Conservation (phyloP, 1,284 basidiomycete species). For the Chondrostereum purpureum region DNA sequence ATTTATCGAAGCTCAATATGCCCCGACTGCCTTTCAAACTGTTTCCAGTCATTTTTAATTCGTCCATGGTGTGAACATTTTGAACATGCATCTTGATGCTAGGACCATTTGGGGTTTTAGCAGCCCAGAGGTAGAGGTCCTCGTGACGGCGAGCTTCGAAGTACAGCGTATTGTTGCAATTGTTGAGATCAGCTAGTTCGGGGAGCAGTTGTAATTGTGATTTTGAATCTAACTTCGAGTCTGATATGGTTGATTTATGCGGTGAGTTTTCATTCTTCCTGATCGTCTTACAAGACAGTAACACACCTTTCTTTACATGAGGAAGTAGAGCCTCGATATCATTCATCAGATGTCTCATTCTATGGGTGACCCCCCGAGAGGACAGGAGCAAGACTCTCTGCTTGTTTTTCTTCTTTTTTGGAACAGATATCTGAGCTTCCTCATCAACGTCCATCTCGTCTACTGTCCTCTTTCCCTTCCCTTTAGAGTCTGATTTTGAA, state of each 20-base stretch:
- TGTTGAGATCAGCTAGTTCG: slow-evolving; percentile 95
- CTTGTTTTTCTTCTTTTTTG: slow-evolving; percentile 71
- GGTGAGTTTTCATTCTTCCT: slow-evolving; percentile 2
- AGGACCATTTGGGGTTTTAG: slow-evolving; percentile 96
- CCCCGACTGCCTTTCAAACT: slow-evolving; percentile 95
- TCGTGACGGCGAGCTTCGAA: slow-evolving; percentile 95
- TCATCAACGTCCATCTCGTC: slow-evolving; percentile 56
- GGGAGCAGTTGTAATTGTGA: slow-evolving; percentile 91
- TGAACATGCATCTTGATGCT: slow-evolving; percentile 97
- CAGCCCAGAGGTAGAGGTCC: slow-evolving; percentile 96
- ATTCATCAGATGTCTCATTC: slow-evolving; percentile 97
- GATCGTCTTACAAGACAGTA: background rate
- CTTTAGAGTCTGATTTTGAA: slow-evolving; percentile 38
- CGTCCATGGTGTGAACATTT: slow-evolving; percentile 99
- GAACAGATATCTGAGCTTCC: slow-evolving; percentile 24
- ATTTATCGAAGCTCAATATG: slow-evolving; percentile 87
- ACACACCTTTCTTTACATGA: slow-evolving; percentile 92
- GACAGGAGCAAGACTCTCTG: slow-evolving; percentile 88
- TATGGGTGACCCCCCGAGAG: slow-evolving; percentile 90
- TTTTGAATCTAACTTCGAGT: slow-evolving; percentile 96
- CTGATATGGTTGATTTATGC: slow-evolving; percentile 31
- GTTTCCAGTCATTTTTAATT: slow-evolving; percentile 99
- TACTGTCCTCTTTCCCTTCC: slow-evolving; percentile 59
- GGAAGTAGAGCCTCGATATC: slow-evolving; percentile 89
- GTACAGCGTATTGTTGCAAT: slow-evolving; percentile 97